Evolutionary conservation across 768 basidiomycete species (phyloP).

Genomic region (Ramaria rubella): DNA sequence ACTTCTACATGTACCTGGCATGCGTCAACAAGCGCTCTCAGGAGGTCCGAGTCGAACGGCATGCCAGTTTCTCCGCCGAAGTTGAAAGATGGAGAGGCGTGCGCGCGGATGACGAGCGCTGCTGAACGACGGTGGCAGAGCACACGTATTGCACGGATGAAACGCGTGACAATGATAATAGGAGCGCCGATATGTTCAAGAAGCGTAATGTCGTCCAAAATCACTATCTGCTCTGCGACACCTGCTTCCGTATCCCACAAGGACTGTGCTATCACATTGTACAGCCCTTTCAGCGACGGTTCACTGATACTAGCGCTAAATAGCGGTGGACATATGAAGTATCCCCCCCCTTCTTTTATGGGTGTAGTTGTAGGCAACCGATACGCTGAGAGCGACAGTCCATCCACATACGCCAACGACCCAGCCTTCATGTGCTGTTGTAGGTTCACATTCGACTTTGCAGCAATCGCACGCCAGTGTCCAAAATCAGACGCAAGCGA

Average conservation of each 20-base stretch:
- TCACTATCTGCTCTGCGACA: conserved; percentile 34
- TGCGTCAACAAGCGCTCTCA: conserved; percentile 52
- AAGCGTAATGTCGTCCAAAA: conserved; percentile 64
- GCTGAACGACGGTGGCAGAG: conserved; percentile 48
- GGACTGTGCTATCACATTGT: neutral
- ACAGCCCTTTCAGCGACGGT: neutral
- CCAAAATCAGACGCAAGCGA: conserved; percentile 50
- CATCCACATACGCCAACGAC: conserved; percentile 50
- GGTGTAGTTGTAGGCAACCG: neutral
- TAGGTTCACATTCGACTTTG: conserved; percentile 41
- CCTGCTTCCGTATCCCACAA: neutral
- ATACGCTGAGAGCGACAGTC: conserved; percentile 28
- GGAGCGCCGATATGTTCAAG: conserved; percentile 69
- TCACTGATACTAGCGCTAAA: neutral
- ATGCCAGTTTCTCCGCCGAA: neutral
- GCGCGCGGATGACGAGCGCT: conserved; percentile 59
- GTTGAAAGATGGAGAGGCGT: conserved; percentile 21
- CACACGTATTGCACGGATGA: conserved; percentile 52
- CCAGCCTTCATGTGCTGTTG: conserved; percentile 27
- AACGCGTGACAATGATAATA: conserved; percentile 43
- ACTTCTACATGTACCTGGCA: conserved; percentile 70
- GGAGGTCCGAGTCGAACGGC: conserved; percentile 55
- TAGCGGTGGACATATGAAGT: neutral
- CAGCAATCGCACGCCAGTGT: conserved; percentile 57
- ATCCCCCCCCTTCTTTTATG: conserved; percentile 5